Evolutionary conservation across 2,329 filamentous ascomycete species (phyloP).

Genomic region (Xylaria sp.): DNA sequence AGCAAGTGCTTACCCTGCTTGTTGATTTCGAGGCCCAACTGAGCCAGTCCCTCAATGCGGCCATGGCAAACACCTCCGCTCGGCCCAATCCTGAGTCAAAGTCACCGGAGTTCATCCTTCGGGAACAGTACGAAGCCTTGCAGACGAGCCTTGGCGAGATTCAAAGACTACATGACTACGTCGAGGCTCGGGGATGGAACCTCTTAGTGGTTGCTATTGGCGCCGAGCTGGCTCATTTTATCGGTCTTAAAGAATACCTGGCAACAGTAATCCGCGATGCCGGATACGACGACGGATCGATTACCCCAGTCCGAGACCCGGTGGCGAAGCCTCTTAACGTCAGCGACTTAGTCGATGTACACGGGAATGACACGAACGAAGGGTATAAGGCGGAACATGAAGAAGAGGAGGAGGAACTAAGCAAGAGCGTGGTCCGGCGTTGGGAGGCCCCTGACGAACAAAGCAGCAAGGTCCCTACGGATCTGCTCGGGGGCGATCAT

Average conservation of each 20-base stretch:
- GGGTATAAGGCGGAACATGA: conserved; percentile 2
- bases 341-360: conserved; percentile 22
- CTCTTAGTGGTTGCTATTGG: conserved; percentile 75
- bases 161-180: conserved; percentile 54
- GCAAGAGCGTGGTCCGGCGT: conserved; percentile 39
- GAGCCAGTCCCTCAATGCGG: conserved; percentile 20
- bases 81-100: conserved; percentile 30
- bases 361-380: conserved; percentile 4
- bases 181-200: conserved; percentile 70
- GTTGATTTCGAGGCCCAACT: conserved; percentile 61
- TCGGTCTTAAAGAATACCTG: conserved; percentile 62
- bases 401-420: conserved; percentile 32
- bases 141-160: conserved; percentile 56
- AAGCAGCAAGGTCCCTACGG: conserved; percentile 46
- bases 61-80: conserved; percentile 20
- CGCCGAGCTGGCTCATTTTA: conserved; percentile 70
- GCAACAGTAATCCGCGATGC: conserved; percentile 39
- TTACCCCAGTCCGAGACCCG: conserved; percentile 7
- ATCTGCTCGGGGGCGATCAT: conserved; percentile 42
- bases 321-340: neutral
- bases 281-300: conserved; percentile 31
- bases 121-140: conserved; percentile 59
- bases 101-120: conserved; percentile 44
- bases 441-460: conserved; percentile 38
- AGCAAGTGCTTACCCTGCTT: conserved; percentile 61